Base-by-base conservation (phyloP, 768 basidiomycete genomes). In the Pisolithus orientalis region DNA sequence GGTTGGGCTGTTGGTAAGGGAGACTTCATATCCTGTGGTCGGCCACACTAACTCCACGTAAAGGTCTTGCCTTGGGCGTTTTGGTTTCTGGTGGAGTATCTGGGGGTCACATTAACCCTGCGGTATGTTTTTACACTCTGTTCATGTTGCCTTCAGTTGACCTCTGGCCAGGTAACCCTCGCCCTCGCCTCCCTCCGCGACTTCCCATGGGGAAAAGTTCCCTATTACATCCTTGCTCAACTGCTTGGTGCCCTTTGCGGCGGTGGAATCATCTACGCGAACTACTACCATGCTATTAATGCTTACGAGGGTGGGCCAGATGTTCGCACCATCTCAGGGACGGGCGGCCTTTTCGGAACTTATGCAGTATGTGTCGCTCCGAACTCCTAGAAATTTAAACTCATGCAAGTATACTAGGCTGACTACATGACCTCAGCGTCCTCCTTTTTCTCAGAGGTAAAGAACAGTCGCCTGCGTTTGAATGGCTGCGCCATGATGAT, bases 201-300 rank as follows among this genome's bases (percentile, higher is more conserved):
- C 44, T 90, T 92, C 67, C 87, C 90, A 0, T 86, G 86, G 84
- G 76, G 75, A 57, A 91, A 91, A 63, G 90, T 90, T 0, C 90
- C 90, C 0, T 75, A 59, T 21, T 90, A 82, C 63, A 78, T 86
- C 44, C 61, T 80, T 46, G 77, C 83, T 0, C 86, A 88, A 62
- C 52, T 84, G 17, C 63, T 87, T 46, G 86, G 85, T 21, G 84
- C 69, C 5, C 58, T 84, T 32, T 72, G 76, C 42, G 86, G 83
- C n/a, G 78, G 78, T 13, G 77, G 75, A 1, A 61, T 82, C 39
- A 65, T 80, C 29, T 87, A 85, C 56, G 84, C 72, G 5, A 82
- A 83, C 58, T 87, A 85, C 60, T 76, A 78, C 59, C 80, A 82
- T 64, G 84, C 83, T 16, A 82, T 89, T 60, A 76, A 84, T 58